Evolutionary conservation across 1,284 basidiomycete species (phyloP).

Genomic region (Dichomitus squalens): DNA sequence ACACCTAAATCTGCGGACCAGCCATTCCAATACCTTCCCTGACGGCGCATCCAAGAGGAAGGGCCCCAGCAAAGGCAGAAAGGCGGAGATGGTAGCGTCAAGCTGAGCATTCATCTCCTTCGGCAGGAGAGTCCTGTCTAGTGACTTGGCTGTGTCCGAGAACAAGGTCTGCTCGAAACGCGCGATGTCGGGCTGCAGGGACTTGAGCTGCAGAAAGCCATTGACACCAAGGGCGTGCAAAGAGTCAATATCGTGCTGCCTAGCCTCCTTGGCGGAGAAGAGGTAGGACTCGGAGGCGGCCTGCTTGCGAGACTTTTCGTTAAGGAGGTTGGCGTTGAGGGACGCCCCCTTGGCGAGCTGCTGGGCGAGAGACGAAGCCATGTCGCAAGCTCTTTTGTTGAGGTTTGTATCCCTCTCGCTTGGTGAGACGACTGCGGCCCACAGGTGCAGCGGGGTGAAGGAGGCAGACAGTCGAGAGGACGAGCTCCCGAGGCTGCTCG

Average conservation of each 20-base stretch:
- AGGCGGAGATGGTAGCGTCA: slow-evolving; percentile 60
- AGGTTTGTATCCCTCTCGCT: not conserved
- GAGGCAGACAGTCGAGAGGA: too few species aligned
- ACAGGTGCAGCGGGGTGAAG: not conserved
- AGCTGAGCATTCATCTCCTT: slow-evolving; percentile 66
- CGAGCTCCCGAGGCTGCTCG: too few species aligned
- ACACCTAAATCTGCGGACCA: slow-evolving; percentile 90
- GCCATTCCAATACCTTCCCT: slow-evolving; percentile 93
- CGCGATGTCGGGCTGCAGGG: slow-evolving; percentile 63
- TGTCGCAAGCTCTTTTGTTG: slow-evolving; percentile 9
- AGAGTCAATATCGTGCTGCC: slow-evolving; percentile 84
- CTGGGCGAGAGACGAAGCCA: slow-evolving; percentile 80
- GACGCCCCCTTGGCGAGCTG: slow-evolving; percentile 86
- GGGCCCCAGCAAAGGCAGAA: slow-evolving; percentile 75
- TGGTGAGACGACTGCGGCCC: not conserved
- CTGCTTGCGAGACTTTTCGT: slow-evolving; percentile 58
- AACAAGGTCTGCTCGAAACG: slow-evolving; percentile 82
- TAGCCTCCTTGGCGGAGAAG: slow-evolving; percentile 82
- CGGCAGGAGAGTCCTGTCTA: slow-evolving; percentile 84
- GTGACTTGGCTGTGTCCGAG: slow-evolving; percentile 74
- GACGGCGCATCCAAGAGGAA: slow-evolving; percentile 84
- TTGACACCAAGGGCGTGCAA: slow-evolving; percentile 84
- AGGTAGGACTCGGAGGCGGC: slow-evolving; percentile 78
- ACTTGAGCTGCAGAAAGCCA: slow-evolving; percentile 78
- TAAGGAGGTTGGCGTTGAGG: slow-evolving; percentile 67